These are phyloP conservation scores for Hibiscus mutabilis DNA, from an alignment of 345 rosid genomes.

Conservation along the genomic window DNA sequence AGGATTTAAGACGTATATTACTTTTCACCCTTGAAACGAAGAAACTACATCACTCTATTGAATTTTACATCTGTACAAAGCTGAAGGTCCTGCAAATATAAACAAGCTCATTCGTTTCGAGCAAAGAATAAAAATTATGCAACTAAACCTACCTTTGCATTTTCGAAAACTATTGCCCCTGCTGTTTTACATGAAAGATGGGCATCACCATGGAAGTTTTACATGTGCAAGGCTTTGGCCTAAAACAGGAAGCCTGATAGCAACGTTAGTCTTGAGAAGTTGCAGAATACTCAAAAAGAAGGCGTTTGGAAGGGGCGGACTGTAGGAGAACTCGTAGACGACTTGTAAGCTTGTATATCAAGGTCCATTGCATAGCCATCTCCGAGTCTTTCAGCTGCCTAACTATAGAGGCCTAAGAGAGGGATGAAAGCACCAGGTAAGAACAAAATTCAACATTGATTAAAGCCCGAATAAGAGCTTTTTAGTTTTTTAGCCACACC, in stretches of 20 bases:
- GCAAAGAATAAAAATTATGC: constrained; percentile 31
- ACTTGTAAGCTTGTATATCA: constrained; percentile 85
- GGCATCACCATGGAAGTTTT: not conserved
- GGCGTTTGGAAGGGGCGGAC: constrained; percentile 84
- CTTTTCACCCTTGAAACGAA: not conserved
- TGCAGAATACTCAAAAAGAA: constrained; percentile 22
- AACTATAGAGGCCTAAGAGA: constrained; percentile 70
- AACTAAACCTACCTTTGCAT: constrained; percentile 12
- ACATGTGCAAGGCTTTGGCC: not conserved
- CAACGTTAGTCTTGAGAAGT: constrained; percentile 66
- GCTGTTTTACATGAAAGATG: not conserved
- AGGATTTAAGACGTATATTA: not conserved
- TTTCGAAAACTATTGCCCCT: not conserved
- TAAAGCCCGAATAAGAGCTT: not conserved
- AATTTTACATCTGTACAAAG: constrained; percentile 11
- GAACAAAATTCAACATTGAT: not conserved
- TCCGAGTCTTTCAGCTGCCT: constrained; percentile 97
- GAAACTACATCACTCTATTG: constrained; percentile 3
- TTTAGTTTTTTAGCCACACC: not conserved
- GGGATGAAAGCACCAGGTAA: not conserved
- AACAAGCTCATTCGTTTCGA: constrained; percentile 26
- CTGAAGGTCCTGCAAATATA: constrained; percentile 2
- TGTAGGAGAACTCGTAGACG: constrained; percentile 86
- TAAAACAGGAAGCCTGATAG: not conserved
- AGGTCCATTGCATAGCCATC: constrained; percentile 98